These are phyloP conservation scores for Lepidium africanum DNA, from an alignment of 345 rosid species.

Conservation along the genomic window DNA sequence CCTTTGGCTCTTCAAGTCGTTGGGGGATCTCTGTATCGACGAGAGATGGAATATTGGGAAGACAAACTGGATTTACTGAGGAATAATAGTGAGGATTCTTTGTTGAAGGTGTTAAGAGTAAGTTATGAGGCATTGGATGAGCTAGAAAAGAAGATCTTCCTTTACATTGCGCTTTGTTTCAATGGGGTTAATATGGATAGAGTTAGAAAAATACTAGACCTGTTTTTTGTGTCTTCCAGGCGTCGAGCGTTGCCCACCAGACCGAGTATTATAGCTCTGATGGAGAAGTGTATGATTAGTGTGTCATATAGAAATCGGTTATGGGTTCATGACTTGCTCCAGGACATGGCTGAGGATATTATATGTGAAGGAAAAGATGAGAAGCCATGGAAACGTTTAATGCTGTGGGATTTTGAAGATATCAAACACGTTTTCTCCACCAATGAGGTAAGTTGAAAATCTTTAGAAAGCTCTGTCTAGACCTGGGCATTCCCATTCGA, in stretches of 20 bases:
- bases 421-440: conserved; percentile 11
- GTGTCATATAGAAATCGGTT: conserved; percentile 2
- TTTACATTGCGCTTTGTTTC: conserved; percentile 23
- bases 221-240: conserved; percentile 21
- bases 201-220: conserved; percentile 16
- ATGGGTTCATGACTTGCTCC: conserved; percentile 27
- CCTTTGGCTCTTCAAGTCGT: conserved; percentile 33
- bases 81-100: background rate
- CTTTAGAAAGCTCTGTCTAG: background rate
- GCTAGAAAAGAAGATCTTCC: conserved; percentile 19
- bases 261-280: conserved; percentile 14
- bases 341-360: conserved; percentile 25
- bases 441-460: background rate
- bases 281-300: conserved; percentile 25
- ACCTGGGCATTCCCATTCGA: no score
- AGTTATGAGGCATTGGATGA: conserved; percentile 22
- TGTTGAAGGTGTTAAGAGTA: conserved; percentile 14
- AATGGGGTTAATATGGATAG: conserved; percentile 22
- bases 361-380: conserved; percentile 10
- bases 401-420: conserved; percentile 28
- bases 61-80: conserved; percentile 16
- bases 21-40: conserved; percentile 26
- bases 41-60: conserved; percentile 19
- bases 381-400: conserved; percentile 20
- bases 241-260: conserved; percentile 11